phyloP scores from a whole-genome alignment of 768 basidiomycete species.

The Rhodotorula toruloides region DNA sequence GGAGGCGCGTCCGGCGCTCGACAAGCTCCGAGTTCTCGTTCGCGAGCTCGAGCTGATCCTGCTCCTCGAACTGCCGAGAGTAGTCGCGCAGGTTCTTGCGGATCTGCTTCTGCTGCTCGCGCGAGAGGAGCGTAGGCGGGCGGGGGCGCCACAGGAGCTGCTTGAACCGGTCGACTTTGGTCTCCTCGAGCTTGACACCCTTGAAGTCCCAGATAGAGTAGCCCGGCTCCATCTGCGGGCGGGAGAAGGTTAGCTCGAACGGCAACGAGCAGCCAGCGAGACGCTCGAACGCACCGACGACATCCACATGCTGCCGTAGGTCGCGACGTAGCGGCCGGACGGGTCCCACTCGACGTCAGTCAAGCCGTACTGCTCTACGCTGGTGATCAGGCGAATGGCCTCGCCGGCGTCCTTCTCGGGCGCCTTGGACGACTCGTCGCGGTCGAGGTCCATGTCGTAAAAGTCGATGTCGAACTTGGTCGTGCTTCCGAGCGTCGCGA shows the following conservation, averaged over 20 bases:
- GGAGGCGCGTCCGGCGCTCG: conserved; percentile 78
- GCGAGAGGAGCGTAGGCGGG: conserved; percentile 76
- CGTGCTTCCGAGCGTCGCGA: conserved; percentile 91
- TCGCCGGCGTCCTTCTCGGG: conserved; percentile 72
- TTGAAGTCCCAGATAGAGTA: conserved; percentile 97
- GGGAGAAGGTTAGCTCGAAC: conserved; percentile 15
- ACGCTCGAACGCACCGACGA: conserved; percentile 62
- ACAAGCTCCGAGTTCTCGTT: conserved; percentile 89
- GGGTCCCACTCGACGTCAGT: conserved; percentile 99
- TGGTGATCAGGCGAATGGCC: conserved; percentile 75
- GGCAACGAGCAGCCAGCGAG: conserved; percentile 7
- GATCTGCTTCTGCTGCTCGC: conserved; percentile 79
- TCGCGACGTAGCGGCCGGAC: conserved; percentile 83
- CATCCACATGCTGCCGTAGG: conserved; percentile 90
- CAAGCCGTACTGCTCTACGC: conserved; percentile 91
- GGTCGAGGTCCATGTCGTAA: conserved; percentile 93
- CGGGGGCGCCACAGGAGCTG: conserved; percentile 98
- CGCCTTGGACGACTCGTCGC: conserved; percentile 51
- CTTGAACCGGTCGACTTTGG: conserved; percentile 89
- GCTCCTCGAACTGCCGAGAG: conserved; percentile 87
- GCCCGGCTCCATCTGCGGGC: conserved; percentile 80
- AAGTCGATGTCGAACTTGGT: conserved; percentile 96
- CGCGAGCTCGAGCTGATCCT: conserved; percentile 91
- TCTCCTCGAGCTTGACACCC: conserved; percentile 78
- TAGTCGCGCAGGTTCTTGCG: conserved; percentile 86